Percentiles rank a stretch among this genome's conserved stretches.
These are phyloP conservation scores for Nemania sp. DNA, from an alignment of 2,329 filamentous ascomycete genomes.

Conservation along the genomic window DNA sequence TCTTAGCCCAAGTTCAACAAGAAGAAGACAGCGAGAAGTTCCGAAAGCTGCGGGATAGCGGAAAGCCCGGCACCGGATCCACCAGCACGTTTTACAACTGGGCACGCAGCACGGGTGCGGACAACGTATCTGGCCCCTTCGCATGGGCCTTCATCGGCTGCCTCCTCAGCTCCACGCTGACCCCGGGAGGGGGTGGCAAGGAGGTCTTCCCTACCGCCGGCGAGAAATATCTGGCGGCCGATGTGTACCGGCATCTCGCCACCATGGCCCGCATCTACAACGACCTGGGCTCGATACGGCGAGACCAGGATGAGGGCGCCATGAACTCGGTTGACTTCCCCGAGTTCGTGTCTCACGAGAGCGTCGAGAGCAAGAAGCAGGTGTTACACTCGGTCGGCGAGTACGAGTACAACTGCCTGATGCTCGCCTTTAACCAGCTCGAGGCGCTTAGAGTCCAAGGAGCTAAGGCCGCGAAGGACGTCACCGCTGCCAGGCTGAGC, in stretches of 20 bases:
- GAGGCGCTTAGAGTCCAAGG: slow-evolving; percentile 12
- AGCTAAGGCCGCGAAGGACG: slow-evolving; percentile 10
- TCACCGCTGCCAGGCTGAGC: slow-evolving; percentile 19
- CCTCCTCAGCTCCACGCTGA: slow-evolving; percentile 20
- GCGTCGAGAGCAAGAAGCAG: slow-evolving; percentile 17
- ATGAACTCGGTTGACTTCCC: slow-evolving; percentile 43
- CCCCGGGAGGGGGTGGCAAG: slow-evolving; percentile 20
- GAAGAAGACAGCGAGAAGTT: slow-evolving; percentile 25
- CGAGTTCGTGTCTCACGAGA: slow-evolving; percentile 31
- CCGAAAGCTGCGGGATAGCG: slow-evolving; percentile 11
- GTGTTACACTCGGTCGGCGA: slow-evolving; percentile 33
- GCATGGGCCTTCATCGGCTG: slow-evolving; percentile 29
- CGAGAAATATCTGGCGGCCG: slow-evolving; percentile 28
- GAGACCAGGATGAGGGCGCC: slow-evolving; percentile 39
- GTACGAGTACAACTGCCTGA: slow-evolving; percentile 37
- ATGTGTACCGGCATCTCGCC: slow-evolving; percentile 31
- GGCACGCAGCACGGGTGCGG: slow-evolving; percentile 27
- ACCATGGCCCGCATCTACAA: slow-evolving; percentile 43
- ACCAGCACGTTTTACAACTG: slow-evolving; percentile 28
- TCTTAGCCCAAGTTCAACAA: slow-evolving; percentile 28
- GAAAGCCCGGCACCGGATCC: slow-evolving; percentile 12
- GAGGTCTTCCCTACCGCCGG: slow-evolving; percentile 27
- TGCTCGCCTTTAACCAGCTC: slow-evolving; percentile 24
- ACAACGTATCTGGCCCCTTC: slow-evolving; percentile 28
- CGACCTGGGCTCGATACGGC: slow-evolving; percentile 40